A percentile compares a stretch with the other conserved stretches of the same genome.
phyloP scores from a whole-genome alignment of 164 flowering plant genomes.

The Chimonanthus salicifolius region DNA sequence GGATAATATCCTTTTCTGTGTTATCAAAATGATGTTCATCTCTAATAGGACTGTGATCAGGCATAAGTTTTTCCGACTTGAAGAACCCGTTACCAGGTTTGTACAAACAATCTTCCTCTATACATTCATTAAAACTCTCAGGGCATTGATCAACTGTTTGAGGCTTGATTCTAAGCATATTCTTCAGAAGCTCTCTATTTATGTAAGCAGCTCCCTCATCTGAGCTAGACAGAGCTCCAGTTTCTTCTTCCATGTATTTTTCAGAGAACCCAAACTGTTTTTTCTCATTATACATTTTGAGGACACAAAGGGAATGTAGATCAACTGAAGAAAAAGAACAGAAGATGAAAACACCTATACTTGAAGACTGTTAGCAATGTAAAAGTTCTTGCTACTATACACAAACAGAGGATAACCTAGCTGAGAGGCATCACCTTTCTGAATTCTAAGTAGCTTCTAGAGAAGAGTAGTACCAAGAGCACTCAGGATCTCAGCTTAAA shows the following conservation, averaged over 20 bases:
- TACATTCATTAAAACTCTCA: background rate
- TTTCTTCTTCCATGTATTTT: background rate
- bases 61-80: constrained; percentile 45
- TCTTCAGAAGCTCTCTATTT: background rate
- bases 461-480: background rate
- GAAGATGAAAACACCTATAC: too few species aligned
- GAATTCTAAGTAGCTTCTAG: background rate
- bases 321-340: background rate
- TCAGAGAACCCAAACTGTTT: background rate
- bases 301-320: too few species aligned
- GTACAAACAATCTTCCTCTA: background rate
- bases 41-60: constrained; percentile 29
- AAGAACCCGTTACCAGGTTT: constrained; percentile 10
- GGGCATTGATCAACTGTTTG: background rate
- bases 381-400: too few species aligned
- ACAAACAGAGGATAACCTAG: too few species aligned
- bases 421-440: background rate
- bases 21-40: background rate
- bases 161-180: constrained; percentile 5
- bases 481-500: background rate
- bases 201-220: background rate
- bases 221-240: background rate
- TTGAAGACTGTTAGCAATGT: background rate
- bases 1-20: background rate
- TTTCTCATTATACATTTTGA: background rate